These are phyloP conservation scores for Trichomonas gallinae DNA, from an alignment of 208 protist genomes.

Conservation along the genomic window DNA sequence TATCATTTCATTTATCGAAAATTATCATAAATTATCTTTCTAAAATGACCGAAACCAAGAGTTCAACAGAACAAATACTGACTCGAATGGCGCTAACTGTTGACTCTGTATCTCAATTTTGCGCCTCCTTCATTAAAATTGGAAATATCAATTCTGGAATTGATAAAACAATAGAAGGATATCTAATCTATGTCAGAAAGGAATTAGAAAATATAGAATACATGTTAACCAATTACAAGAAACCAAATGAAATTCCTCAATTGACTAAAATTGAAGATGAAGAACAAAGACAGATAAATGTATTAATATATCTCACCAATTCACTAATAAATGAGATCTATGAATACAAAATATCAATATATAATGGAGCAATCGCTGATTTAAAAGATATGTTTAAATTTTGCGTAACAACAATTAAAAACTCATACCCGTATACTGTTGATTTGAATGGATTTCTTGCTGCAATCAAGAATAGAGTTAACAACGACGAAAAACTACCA, in stretches of 20 bases:
- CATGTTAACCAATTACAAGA: not conserved
- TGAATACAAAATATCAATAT: not conserved
- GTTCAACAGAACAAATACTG: too few relatives aligned
- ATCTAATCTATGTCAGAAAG: not conserved
- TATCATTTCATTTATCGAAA: too few relatives aligned
- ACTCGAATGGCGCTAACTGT: too few relatives aligned
- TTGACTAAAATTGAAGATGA: not conserved
- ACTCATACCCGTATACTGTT: not conserved
- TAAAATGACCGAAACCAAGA: too few relatives aligned
- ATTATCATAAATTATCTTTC: too few relatives aligned
- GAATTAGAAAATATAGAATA: not conserved
- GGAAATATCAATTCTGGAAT: not conserved
- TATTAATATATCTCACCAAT: not conserved
- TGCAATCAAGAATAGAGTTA: not conserved
- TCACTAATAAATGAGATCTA: not conserved
- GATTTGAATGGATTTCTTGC: not conserved
- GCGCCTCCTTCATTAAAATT: not conserved
- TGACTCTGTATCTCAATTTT: not conserved
- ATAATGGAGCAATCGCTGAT: not conserved
- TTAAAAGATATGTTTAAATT: not conserved
- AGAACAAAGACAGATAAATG: not conserved
- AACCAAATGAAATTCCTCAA: not conserved
- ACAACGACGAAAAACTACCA: not conserved
- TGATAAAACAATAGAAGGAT: not conserved
- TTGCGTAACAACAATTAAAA: not conserved